Conservation (phyloP, 805 yeast genomes). For the Priceomyces medius region DNA sequence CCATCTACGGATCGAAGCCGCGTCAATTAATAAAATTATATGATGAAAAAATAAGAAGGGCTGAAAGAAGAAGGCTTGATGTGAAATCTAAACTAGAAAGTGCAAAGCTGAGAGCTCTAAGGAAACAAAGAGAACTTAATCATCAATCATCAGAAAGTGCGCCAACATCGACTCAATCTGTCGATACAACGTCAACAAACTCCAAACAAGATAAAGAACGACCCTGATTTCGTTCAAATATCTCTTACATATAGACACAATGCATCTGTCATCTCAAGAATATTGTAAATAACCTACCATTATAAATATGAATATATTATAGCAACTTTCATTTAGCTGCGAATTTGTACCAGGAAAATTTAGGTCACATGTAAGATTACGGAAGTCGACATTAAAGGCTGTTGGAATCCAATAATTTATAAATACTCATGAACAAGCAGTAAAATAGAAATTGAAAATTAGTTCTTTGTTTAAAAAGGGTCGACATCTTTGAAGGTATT, state of each 20-base stretch:
- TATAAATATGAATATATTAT: neutral
- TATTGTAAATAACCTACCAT: neutral
- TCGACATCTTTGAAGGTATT: neutral
- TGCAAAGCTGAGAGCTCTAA: constrained; percentile 36
- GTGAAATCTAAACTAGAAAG: constrained; percentile 36
- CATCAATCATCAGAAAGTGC: constrained; percentile 4
- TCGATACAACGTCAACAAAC: neutral
- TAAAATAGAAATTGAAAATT: neutral
- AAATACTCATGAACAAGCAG: neutral
- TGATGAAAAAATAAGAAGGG: constrained; percentile 33
- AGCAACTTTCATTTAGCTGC: neutral
- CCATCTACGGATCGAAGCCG: constrained; percentile 51
- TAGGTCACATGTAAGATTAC: neutral
- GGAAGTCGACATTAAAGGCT: neutral
- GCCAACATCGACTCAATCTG: constrained; percentile 5
- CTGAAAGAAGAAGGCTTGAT: constrained; percentile 31
- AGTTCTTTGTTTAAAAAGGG: constrained; percentile 7
- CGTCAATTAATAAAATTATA: constrained; percentile 51
- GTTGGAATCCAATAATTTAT: neutral
- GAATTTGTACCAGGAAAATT: neutral
- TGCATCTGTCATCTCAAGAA: neutral
- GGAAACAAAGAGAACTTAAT: constrained; percentile 18
- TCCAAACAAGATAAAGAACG: no score
- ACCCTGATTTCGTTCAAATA: no score
- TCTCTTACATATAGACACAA: neutral